These are phyloP conservation scores for Galeopsis tetrahit DNA, from an alignment of 257 asterid species.

Conservation along the genomic window DNA sequence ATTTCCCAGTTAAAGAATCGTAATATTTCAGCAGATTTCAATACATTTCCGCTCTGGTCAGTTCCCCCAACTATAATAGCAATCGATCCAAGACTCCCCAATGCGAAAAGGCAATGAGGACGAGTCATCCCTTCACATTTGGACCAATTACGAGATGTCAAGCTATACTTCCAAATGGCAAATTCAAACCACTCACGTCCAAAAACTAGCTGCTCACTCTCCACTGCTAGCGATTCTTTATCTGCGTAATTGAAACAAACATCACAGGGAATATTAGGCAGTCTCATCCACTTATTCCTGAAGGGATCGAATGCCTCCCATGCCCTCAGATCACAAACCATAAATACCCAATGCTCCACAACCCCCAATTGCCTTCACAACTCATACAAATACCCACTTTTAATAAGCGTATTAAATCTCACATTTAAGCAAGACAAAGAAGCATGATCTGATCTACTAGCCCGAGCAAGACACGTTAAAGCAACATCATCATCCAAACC, in stretches of 20 bases:
- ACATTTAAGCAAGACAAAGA: constrained; percentile 63
- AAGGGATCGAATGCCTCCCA: constrained; percentile 94
- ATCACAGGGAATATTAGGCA: constrained; percentile 86
- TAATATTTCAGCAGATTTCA: constrained; percentile 84
- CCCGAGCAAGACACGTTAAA: constrained; percentile 71
- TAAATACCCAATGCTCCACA: constrained; percentile 86
- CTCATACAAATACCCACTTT: constrained; percentile 72
- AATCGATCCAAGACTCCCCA: constrained; percentile 67
- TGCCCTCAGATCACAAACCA: constrained; percentile 92
- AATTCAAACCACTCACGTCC: constrained; percentile 82
- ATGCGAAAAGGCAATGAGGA: constrained; percentile 83
- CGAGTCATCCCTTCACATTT: constrained; percentile 75
- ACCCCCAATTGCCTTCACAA: constrained; percentile 64
- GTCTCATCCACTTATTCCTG: constrained; percentile 69
- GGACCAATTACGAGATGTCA: constrained; percentile 55
- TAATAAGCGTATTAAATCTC: constrained; percentile 57
- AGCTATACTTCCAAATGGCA: constrained; percentile 84
- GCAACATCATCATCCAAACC: constrained; percentile 80
- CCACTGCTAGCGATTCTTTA: constrained; percentile 85
- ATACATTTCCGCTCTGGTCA: constrained; percentile 69
- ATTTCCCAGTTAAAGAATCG: constrained; percentile 59
- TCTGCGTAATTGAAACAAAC: constrained; percentile 82
- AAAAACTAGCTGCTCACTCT: constrained; percentile 75
- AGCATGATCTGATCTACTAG: constrained; percentile 72
- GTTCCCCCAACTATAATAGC: constrained; percentile 84